A percentile compares a stretch with the other conserved stretches of the same genome.
phyloP scores from a whole-genome alignment of 2,329 filamentous ascomycete species.

The Colletotrichum sp. region DNA sequence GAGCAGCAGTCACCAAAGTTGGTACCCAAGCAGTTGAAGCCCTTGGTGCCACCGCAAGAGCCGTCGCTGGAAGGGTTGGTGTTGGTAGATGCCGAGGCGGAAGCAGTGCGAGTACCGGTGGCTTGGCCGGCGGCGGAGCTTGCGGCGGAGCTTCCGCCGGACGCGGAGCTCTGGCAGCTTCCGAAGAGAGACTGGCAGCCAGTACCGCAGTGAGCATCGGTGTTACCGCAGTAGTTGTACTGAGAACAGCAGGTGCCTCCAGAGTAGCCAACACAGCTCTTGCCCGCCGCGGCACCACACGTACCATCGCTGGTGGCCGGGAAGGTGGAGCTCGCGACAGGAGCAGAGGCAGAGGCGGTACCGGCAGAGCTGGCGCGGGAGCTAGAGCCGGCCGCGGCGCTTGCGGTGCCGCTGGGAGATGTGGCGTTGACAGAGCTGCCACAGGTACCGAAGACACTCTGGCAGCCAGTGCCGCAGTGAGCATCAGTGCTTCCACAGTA shows the following conservation, averaged over 20 bases:
- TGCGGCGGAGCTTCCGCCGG: background rate
- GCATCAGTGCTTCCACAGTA: constrained; percentile 37
- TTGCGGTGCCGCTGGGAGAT: background rate
- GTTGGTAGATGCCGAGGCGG: background rate
- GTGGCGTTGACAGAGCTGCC: background rate
- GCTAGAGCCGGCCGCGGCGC: background rate
- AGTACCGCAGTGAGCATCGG: background rate
- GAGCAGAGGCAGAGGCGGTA: background rate
- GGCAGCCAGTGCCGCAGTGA: constrained; percentile 36
- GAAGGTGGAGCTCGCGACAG: background rate
- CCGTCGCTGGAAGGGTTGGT: constrained; percentile 12
- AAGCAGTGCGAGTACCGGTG: background rate
- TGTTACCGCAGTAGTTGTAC: background rate
- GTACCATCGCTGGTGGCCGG: background rate
- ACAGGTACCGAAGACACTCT: constrained; percentile 29
- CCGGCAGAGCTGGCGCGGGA: background rate
- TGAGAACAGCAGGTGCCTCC: constrained; percentile 9
- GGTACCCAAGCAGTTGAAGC: constrained; percentile 17
- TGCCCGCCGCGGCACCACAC: background rate
- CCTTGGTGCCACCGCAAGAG: background rate
- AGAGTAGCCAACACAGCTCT: background rate
- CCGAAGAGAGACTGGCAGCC: constrained; percentile 5
- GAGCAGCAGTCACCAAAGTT: constrained; percentile 25
- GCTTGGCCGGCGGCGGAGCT: background rate
- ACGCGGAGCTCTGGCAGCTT: background rate